A percentile compares a stretch with the other conserved stretches of the same genome.
These are phyloP conservation scores for Myxozyma sirexii DNA, from an alignment of 805 yeast genomes.

Conservation along the genomic window DNA sequence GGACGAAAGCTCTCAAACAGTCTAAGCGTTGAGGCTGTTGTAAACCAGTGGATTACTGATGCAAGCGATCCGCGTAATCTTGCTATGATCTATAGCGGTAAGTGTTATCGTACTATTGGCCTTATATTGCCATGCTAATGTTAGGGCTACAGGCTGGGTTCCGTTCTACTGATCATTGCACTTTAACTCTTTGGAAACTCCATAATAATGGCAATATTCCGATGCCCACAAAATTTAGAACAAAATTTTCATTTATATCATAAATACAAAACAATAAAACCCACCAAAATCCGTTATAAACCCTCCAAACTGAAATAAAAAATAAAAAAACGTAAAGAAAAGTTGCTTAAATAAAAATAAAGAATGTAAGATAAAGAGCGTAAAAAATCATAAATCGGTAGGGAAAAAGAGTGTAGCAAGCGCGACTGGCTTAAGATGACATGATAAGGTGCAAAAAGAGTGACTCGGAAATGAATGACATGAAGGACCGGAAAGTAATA, in stretches of 20 bases:
- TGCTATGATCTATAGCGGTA: constrained; percentile 76
- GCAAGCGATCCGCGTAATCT: constrained; percentile 71
- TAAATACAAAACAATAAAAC: not conserved
- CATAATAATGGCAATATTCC: too few species aligned
- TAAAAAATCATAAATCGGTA: not conserved
- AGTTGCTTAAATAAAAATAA: not conserved
- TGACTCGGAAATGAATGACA: constrained; percentile 1
- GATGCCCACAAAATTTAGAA: too few species aligned
- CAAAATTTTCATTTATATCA: not conserved
- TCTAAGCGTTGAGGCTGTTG: constrained; percentile 79
- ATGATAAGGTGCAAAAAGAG: not conserved
- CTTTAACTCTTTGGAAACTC: too few species aligned
- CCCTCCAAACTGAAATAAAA: not conserved
- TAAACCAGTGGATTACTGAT: constrained; percentile 74
- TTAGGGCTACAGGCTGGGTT: constrained; percentile 40
- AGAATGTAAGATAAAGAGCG: not conserved
- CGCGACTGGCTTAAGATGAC: not conserved
- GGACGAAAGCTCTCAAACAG: constrained; percentile 70
- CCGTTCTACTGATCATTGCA: constrained; percentile 45
- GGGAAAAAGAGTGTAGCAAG: not conserved
- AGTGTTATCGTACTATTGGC: constrained; percentile 46
- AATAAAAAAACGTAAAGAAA: not conserved
- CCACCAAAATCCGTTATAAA: not conserved
- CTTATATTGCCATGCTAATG: not conserved
- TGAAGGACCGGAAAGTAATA: not conserved